A percentile compares a stretch with the other conserved stretches of the same genome.
Conservation (phyloP, 805 yeast genomes). For the Hyphopichia homilentoma region DNA sequence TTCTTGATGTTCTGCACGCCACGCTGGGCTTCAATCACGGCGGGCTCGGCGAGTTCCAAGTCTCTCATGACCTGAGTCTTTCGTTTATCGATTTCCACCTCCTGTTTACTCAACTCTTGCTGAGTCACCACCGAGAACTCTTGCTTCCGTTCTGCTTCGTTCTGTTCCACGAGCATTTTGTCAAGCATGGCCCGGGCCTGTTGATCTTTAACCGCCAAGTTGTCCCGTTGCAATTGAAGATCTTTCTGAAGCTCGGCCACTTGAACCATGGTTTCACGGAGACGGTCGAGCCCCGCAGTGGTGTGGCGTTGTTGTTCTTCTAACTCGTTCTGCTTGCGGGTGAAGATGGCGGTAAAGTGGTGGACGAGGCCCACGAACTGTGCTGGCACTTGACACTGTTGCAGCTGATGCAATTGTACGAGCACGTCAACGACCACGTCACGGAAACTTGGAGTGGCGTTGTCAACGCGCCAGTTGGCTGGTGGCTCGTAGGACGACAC, state of each 20-base stretch:
- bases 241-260: conserved; percentile 57
- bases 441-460: conserved; percentile 20
- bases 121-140: conserved; percentile 81
- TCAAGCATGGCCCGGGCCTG: conserved; percentile 72
- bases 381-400: conserved; percentile 22
- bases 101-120: conserved; percentile 64
- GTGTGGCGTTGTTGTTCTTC: conserved; percentile 71
- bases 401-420: conserved; percentile 41
- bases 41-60: conserved; percentile 77
- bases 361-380: conserved; percentile 49
- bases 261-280: conserved; percentile 72
- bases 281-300: conserved; percentile 66
- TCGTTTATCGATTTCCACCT: conserved; percentile 53
- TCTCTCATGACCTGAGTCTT: conserved; percentile 55
- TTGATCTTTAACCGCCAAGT: conserved; percentile 51
- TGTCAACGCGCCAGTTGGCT: conserved; percentile 9
- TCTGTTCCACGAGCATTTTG: conserved; percentile 77
- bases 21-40: conserved; percentile 74
- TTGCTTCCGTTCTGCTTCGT: conserved; percentile 86
- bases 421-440: conserved; percentile 47
- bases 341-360: conserved; percentile 42
- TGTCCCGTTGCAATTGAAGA: conserved; percentile 50
- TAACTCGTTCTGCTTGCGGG: conserved; percentile 41
- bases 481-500: conserved; percentile 39
- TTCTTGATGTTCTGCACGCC: conserved; percentile 94